phyloP scores from a whole-genome alignment of 495 filamentous ascomycete genomes.

The Sordaria brevicollis region DNA sequence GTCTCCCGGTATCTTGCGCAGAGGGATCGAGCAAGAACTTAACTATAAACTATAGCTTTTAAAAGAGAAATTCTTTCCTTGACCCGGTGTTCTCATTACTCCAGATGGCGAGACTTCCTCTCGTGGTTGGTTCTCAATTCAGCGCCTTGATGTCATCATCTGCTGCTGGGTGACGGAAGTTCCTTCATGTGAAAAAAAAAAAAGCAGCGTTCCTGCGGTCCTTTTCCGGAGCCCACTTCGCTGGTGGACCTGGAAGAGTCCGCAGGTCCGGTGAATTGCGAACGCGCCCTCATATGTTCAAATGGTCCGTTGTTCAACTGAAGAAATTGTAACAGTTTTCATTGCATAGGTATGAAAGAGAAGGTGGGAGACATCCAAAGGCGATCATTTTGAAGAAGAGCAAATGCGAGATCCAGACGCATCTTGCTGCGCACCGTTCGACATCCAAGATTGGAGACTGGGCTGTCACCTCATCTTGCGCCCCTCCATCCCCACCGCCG shows the following conservation, averaged over 20 bases:
- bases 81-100: no score
- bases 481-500: neutral
- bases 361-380: neutral
- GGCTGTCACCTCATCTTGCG: neutral
- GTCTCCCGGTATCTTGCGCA: neutral
- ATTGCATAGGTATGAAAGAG: neutral
- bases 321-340: no score
- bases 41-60: no score
- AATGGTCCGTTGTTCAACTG: neutral
- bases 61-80: no score
- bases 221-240: neutral
- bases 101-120: no score
- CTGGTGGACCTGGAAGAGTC: neutral
- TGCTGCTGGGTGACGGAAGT: neutral
- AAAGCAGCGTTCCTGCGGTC: neutral
- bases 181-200: no score
- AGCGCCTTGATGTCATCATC: neutral
- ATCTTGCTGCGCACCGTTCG: neutral
- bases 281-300: neutral
- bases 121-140: no score
- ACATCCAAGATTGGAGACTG: neutral
- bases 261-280: neutral
- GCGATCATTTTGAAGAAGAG: neutral
- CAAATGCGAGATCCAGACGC: neutral
- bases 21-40: neutral